Evolutionary conservation across 768 basidiomycete species (phyloP), one percentile per base, ranked within the genome.

Genomic region (Amanita polypyramis): DNA sequence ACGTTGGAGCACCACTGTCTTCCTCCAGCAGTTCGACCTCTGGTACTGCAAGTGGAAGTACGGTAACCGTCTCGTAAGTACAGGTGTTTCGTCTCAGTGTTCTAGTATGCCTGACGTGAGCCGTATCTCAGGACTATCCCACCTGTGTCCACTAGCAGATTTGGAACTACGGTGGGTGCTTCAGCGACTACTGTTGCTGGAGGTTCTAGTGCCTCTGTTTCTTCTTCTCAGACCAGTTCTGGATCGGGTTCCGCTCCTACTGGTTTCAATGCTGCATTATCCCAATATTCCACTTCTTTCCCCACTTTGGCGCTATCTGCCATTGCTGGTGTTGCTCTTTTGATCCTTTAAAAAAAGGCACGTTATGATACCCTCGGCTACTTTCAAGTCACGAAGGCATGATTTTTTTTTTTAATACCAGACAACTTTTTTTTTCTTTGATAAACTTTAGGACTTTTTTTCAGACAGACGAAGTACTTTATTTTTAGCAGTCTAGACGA

Each of bases 1-100:
- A 63, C n/a, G 62, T 83, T 47, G 66, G 45, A 2, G 53, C 55
- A 3, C 29, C 36, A 2, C 43, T 56, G 9, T 45, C 53, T 11
- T 47, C 56, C 5, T 33, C 51, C 4, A 11, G 49, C 9, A 39
- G 51, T 25, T 25, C 33, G 4, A 12, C 55, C 4, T 17, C 56
- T 29, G 17, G 20, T 4, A 33, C 1, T 5, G 32, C n/a, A n/a
- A n/a, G n/a, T n/a, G n/a, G n/a, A n/a, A n/a, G 40, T n/a, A 15
- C 41, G 38, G 38, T 29, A 27, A 25, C 25, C 25, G 37, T 39
- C 14, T 33, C 47, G 47, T 49, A 23, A 49, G 47, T 34, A 2
- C 23, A 15, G 7, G 3, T 4, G 7, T 14, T 17, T 11, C 9
- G 10, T 21, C 8, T 14, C 6, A 25, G 5, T 30, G 10, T 6